Conservation (phyloP, 257 asterid species). For the Primulina eburnea region DNA sequence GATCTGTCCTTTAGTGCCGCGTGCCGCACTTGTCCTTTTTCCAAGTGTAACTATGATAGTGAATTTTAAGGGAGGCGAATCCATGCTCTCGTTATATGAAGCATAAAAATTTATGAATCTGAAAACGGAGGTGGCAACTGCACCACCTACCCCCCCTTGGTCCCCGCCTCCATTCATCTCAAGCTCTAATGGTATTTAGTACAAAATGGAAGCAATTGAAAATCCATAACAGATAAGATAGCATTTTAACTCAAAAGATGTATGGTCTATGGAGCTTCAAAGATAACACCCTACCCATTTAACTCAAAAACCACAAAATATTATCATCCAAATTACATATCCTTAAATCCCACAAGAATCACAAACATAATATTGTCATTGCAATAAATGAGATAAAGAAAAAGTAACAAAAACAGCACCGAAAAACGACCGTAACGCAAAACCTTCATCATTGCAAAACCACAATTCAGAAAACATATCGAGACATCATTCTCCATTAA, state of each 20-base stretch:
- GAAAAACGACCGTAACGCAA: conserved; percentile 16
- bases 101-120: background rate
- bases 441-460: conserved; percentile 12
- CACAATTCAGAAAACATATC: conserved; percentile 8
- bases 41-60: background rate
- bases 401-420: conserved; percentile 1
- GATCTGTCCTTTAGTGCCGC: background rate
- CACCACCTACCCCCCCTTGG: background rate
- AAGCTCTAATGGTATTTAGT: background rate
- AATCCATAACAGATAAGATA: background rate
- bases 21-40: background rate
- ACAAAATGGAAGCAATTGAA: background rate
- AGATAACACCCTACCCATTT: background rate
- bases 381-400: background rate
- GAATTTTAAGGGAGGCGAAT: background rate
- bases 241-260: background rate
- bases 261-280: background rate
- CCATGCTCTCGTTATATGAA: background rate
- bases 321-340: no score
- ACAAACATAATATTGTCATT: conserved; percentile 13
- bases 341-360: conserved; percentile 10
- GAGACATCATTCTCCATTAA: background rate
- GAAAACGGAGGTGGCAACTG: background rate
- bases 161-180: background rate
- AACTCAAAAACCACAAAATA: background rate